A percentile compares a stretch with the other conserved stretches of the same genome.
phyloP scores from a whole-genome alignment of 1,284 basidiomycete genomes.

The Pulchroboletus neoregius region DNA sequence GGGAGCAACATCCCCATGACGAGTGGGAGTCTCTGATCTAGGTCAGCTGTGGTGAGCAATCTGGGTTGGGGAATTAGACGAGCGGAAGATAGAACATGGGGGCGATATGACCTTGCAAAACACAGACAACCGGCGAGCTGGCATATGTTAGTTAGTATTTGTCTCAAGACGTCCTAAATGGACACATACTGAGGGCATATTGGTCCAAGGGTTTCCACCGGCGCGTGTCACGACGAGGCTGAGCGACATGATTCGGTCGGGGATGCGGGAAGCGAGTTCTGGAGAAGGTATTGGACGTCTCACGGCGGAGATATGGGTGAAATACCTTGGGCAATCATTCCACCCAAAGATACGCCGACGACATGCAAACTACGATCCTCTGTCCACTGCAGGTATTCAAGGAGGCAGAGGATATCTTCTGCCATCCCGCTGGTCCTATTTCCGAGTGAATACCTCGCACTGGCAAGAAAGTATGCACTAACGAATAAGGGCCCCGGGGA shows the following conservation, averaged over 20 bases:
- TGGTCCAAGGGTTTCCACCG: constrained; percentile 31
- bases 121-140: constrained; percentile 13
- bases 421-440: constrained; percentile 73
- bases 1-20: constrained; percentile 64
- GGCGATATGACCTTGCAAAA: constrained; percentile 21
- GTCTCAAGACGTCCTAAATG: not conserved
- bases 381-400: constrained; percentile 75
- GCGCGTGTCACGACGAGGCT: constrained; percentile 69
- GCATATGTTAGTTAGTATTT: not conserved
- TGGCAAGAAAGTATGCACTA: constrained; percentile 8
- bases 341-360: constrained; percentile 79
- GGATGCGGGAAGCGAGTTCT: constrained; percentile 68
- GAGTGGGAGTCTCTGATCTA: constrained; percentile 43
- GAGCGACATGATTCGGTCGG: constrained; percentile 64
- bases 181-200: constrained; percentile 25
- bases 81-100: not conserved
- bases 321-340: constrained; percentile 79
- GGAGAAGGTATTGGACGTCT: not conserved
- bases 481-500: constrained; percentile 70
- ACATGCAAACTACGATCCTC: constrained; percentile 59
- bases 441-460: not conserved
- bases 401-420: constrained; percentile 63
- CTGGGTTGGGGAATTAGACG: constrained; percentile 18
- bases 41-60: constrained; percentile 3
- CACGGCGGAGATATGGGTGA: constrained; percentile 1